Evolutionary conservation across 1,284 basidiomycete genomes (phyloP).

Genomic region (Mycosarcoma maydis): DNA sequence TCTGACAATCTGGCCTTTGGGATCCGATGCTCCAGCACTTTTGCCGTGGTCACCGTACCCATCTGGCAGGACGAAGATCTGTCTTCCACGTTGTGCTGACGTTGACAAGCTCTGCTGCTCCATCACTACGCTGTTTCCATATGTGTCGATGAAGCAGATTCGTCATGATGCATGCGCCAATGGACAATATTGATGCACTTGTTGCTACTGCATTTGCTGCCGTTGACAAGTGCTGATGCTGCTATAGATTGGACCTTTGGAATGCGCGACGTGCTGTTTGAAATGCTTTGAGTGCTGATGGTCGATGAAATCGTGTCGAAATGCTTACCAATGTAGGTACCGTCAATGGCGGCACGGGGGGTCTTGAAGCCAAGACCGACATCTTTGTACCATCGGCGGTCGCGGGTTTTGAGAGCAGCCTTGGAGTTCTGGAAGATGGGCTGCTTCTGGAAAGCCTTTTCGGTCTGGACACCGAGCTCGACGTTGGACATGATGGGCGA

Average conservation of each 20-base stretch:
- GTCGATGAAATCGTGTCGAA: not conserved
- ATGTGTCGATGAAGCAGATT: too few relatives aligned
- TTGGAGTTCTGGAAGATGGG: constrained; percentile 98
- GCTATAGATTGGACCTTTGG: not conserved
- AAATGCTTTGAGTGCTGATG: not conserved
- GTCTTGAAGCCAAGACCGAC: constrained; percentile 73
- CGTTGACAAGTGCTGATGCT: not conserved
- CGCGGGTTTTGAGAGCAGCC: constrained; percentile 88
- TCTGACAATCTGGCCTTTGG: too few relatives aligned
- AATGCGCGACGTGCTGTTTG: not conserved
- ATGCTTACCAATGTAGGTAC: constrained; percentile 83
- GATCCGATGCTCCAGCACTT: too few relatives aligned
- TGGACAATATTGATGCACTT: too few relatives aligned
- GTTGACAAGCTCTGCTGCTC: too few relatives aligned
- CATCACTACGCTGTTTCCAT: too few relatives aligned
- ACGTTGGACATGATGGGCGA: constrained; percentile 64
- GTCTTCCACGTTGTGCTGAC: too few relatives aligned
- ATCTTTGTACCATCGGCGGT: constrained; percentile 95
- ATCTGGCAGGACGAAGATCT: too few relatives aligned
- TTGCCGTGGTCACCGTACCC: too few relatives aligned
- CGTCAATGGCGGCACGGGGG: constrained; percentile 92
- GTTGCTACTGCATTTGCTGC: not conserved
- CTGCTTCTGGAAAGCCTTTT: constrained; percentile 82
- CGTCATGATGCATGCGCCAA: too few relatives aligned
- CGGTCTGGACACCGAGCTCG: constrained; percentile 65